Evolutionary conservation across 129 eudicot genomes (phyloP).

Genomic region (Helichrysum umbraculigerum): DNA sequence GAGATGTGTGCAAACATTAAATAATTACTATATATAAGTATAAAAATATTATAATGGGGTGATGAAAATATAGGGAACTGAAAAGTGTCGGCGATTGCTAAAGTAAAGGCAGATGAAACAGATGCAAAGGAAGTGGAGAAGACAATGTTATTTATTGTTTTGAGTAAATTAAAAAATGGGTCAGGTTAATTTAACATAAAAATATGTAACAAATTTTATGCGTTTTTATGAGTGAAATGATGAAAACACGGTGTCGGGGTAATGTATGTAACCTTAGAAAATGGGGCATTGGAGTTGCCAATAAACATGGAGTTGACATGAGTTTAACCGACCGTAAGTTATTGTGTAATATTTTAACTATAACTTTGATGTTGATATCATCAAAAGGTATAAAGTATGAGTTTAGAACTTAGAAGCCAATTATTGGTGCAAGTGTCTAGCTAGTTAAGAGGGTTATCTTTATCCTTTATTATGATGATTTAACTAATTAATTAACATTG

Average conservation of each 20-base stretch:
- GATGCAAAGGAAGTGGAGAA: conserved; percentile 27
- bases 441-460: no score
- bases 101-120: conserved; percentile 32
- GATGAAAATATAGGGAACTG: conserved; percentile 50
- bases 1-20: conserved; percentile 33
- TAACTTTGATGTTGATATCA: not conserved
- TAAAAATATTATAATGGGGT: conserved; percentile 9
- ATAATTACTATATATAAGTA: not conserved
- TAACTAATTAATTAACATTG: no score
- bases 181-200: conserved; percentile 21
- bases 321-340: conserved; percentile 26
- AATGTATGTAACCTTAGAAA: conserved; percentile 12
- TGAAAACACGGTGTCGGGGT: conserved; percentile 8
- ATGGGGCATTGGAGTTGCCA: conserved; percentile 23
- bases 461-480: no score
- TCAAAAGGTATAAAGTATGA: conserved; percentile 12
- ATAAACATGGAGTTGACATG: conserved; percentile 26
- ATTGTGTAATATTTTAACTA: not conserved
- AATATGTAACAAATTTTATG: not conserved
- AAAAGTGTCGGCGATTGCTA: conserved; percentile 66
- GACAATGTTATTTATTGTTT: conserved; percentile 20
- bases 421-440: conserved; percentile 1
- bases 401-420: not conserved
- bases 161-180: not conserved
- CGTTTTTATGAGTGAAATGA: conserved; percentile 2